Evolutionary conservation across 345 rosid species (phyloP).

Genomic region (Anacardium occidentale): DNA sequence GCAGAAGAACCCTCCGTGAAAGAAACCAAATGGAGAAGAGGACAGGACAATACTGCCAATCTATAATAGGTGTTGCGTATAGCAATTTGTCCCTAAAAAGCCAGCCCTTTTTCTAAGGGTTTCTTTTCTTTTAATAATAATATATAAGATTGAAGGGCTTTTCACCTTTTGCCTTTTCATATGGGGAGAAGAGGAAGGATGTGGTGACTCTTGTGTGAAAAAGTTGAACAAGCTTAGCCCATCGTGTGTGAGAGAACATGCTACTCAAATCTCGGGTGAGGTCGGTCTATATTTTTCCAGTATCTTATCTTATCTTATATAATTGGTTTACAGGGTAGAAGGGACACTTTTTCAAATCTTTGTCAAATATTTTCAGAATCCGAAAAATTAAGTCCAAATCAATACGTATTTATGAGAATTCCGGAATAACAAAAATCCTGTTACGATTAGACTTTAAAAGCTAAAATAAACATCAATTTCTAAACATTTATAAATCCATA

Average conservation of each 20-base stretch:
- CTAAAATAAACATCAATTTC: too few species aligned
- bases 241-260: constrained; percentile 5
- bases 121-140: background rate
- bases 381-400: too few species aligned
- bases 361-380: too few species aligned
- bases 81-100: constrained; percentile 13
- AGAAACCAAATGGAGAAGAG: background rate
- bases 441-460: too few species aligned
- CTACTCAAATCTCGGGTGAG: constrained; percentile 1
- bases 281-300: background rate
- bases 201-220: background rate
- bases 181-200: background rate
- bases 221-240: background rate
- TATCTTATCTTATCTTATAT: too few species aligned
- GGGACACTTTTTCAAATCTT: too few species aligned
- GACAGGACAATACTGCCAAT: constrained; percentile 6
- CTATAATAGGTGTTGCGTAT: constrained; percentile 11
- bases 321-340: too few species aligned
- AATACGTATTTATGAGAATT: too few species aligned
- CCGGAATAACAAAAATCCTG: too few species aligned
- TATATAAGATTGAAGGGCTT: background rate
- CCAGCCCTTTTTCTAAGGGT: background rate
- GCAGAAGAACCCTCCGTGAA: background rate
- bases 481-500: too few species aligned
- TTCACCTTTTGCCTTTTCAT: background rate